Evolutionary conservation across 805 yeast species (phyloP).

Genomic region (Candida nonsorbophila): DNA sequence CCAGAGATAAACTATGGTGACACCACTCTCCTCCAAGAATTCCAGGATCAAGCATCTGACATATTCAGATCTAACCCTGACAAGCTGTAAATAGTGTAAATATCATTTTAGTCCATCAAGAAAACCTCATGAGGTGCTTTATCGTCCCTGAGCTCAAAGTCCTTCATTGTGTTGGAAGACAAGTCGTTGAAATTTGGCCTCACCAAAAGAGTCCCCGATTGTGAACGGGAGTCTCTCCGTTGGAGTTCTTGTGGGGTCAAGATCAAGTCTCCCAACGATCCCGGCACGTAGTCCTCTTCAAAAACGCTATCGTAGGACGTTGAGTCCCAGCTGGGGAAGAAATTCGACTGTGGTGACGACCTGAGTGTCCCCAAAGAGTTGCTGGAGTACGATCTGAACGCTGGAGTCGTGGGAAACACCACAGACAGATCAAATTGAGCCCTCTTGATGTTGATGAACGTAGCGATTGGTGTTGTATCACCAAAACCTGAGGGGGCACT

Average conservation of each 20-base stretch:
- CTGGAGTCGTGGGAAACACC: too few relatives aligned
- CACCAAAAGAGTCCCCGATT: conserved; percentile 35
- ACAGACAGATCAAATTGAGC: too few relatives aligned
- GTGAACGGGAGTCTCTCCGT: conserved; percentile 62
- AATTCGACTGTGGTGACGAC: conserved; percentile 7
- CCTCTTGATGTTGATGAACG: too few relatives aligned
- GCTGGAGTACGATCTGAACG: conserved; percentile 9
- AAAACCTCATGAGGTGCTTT: conserved; percentile 26
- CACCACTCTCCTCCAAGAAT: conserved; percentile 18
- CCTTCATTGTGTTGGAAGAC: not conserved
- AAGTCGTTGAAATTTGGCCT: conserved; percentile 21
- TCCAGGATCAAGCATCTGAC: conserved; percentile 31
- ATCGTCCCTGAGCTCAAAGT: conserved; percentile 2
- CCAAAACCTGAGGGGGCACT: too few relatives aligned
- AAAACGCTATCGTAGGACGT: conserved; percentile 25
- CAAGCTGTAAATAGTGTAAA: conserved; percentile 2
- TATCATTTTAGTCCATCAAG: conserved; percentile 26
- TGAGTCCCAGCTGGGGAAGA: conserved; percentile 6
- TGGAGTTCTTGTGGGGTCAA: conserved; percentile 74
- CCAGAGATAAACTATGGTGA: conserved; percentile 23
- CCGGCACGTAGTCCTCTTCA: conserved; percentile 80
- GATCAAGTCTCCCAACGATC: conserved; percentile 65
- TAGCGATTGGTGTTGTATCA: too few relatives aligned
- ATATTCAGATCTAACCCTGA: conserved; percentile 34
- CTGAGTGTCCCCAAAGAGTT: conserved; percentile 8